Evolutionary conservation across 148 eudicot genomes (phyloP).

Genomic region (Rhododendron ferrugineum): DNA sequence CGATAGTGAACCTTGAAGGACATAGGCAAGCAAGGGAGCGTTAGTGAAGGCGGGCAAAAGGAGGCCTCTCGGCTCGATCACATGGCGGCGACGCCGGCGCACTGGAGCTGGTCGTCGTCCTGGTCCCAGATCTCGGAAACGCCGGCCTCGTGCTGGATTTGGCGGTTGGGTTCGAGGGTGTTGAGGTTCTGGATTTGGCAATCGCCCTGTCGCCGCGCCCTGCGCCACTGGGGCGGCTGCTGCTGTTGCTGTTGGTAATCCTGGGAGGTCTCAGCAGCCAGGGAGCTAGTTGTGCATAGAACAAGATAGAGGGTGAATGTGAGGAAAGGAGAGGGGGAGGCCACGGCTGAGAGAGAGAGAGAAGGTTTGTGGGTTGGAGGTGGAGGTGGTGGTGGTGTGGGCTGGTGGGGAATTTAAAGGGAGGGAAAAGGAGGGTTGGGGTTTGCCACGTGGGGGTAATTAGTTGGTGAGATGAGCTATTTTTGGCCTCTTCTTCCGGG

Average conservation of each 20-base stretch:
- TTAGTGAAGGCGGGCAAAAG: constrained; percentile 4
- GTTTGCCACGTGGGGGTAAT: neutral
- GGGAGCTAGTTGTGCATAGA: neutral
- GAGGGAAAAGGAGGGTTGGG: neutral
- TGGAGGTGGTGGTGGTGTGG: neutral
- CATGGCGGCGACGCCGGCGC: constrained; percentile 4
- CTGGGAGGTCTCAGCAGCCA: neutral
- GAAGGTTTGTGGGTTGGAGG: neutral
- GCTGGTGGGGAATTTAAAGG: neutral
- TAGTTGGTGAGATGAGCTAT: too few species aligned
- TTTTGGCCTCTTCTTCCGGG: neutral
- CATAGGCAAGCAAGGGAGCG: constrained; percentile 7
- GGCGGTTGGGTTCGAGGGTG: neutral
- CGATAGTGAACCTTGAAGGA: neutral
- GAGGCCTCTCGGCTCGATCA: constrained; percentile 1
- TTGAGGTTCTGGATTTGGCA: constrained; percentile 4
- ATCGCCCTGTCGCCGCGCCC: neutral
- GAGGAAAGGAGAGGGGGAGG: neutral
- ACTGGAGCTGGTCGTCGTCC: neutral
- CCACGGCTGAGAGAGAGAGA: neutral
- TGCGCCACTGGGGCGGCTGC: too few species aligned
- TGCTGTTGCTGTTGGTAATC: neutral
- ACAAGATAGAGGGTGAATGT: neutral
- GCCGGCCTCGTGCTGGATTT: constrained; percentile 5
- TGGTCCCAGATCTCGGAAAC: neutral